phyloP scores from a whole-genome alignment of 345 rosid genomes.

The Nephelium lappaceum region DNA sequence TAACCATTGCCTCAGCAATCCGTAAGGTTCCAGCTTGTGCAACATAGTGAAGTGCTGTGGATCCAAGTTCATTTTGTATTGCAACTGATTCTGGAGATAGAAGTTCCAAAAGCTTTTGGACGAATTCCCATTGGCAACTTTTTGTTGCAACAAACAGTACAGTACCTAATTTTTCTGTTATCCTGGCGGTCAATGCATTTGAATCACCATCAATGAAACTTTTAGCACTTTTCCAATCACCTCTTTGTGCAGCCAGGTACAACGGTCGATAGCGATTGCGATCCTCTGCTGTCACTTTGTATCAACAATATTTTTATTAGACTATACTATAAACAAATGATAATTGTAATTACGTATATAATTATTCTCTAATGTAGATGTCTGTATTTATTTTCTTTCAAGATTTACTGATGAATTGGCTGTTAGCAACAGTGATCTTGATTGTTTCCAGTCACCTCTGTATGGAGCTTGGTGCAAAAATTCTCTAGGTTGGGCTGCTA shows the following conservation, averaged over 20 bases:
- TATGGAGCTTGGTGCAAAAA: no score
- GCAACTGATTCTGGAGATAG: neutral
- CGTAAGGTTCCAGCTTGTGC: neutral
- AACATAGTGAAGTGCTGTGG: neutral
- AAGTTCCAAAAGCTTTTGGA: neutral
- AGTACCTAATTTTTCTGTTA: neutral
- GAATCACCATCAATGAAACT: neutral
- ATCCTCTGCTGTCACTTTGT: no score
- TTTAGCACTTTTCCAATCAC: neutral
- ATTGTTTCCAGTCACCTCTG: no score
- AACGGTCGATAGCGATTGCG: neutral
- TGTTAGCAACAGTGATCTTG: no score
- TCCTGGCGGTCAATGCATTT: neutral
- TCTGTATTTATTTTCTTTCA: no score
- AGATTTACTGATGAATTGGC: no score
- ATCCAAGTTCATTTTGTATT: neutral
- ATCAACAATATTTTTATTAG: no score
- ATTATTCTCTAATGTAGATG: no score
- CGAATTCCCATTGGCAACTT: neutral
- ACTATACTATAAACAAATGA: no score
- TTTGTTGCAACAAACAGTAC: neutral
- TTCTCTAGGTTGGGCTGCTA: no score
- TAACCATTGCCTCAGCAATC: neutral
- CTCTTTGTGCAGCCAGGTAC: neutral
- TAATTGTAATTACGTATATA: no score